These are phyloP conservation scores for Dacryopinax spathularia DNA, from an alignment of 768 basidiomycete genomes.

Conservation along the genomic window DNA sequence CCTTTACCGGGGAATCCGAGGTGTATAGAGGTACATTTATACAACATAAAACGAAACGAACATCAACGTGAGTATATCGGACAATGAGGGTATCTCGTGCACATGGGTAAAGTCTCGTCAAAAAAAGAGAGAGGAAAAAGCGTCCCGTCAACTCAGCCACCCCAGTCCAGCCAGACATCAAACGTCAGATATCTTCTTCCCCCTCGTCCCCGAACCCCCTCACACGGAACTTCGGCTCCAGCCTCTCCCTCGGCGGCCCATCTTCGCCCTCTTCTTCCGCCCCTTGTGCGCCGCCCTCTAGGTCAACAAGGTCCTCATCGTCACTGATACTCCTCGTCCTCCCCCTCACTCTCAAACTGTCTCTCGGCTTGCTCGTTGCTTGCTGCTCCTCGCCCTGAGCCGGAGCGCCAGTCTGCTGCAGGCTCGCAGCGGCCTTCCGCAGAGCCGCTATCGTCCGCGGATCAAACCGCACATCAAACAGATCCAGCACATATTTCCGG, in stretches of 20 bases:
- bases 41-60: too few species aligned
- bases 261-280: neutral
- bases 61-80: too few species aligned
- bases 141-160: too few species aligned
- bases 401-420: neutral
- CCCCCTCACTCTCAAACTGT: neutral
- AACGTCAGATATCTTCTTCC: too few species aligned
- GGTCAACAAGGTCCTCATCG: neutral
- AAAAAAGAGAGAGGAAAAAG: too few species aligned
- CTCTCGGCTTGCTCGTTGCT: neutral
- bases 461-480: constrained; percentile 75
- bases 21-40: too few species aligned
- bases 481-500: constrained; percentile 78
- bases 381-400: neutral
- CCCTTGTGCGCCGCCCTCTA: neutral
- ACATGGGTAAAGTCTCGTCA: too few species aligned
- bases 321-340: neutral
- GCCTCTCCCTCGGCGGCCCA: neutral
- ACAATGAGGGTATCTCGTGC: too few species aligned
- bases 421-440: neutral
- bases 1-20: too few species aligned
- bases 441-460: constrained; percentile 31
- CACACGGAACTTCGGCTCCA: neutral
- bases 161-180: too few species aligned
- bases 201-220: neutral